Conservation (phyloP, 306 rosid genomes). For the Trichosanthes cucumerina region DNA sequence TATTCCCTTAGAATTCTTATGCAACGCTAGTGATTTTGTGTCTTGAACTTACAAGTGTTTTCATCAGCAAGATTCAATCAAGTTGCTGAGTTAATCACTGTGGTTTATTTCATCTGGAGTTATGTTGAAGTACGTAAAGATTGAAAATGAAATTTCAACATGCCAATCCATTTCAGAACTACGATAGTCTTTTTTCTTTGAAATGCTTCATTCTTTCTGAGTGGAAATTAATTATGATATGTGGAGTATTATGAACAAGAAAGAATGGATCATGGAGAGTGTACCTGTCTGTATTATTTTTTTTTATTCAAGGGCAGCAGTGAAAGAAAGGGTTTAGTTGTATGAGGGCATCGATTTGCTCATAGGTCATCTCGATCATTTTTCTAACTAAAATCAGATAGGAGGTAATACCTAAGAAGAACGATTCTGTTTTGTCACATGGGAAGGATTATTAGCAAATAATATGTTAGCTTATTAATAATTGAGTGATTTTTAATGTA, state of each 20-base stretch:
- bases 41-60: not conserved
- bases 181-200: not conserved
- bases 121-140: not conserved
- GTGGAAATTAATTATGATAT: not conserved
- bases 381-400: not conserved
- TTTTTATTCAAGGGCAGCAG: not conserved
- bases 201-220: not conserved
- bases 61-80: not conserved
- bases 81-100: not conserved
- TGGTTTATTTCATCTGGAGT: conserved; percentile 2
- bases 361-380: not conserved
- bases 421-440: not conserved
- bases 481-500: not conserved
- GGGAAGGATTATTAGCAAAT: not conserved
- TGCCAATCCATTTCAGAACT: not conserved
- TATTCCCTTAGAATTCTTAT: not conserved
- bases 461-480: not conserved
- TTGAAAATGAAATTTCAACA: conserved; percentile 4
- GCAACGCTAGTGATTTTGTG: not conserved
- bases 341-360: not conserved
- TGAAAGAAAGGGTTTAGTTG: not conserved
- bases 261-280: not conserved
- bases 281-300: not conserved
- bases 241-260: not conserved
- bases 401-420: not conserved